Conservation (phyloP, 2,329 filamentous ascomycete species). For the Aspergillus clavatus region DNA sequence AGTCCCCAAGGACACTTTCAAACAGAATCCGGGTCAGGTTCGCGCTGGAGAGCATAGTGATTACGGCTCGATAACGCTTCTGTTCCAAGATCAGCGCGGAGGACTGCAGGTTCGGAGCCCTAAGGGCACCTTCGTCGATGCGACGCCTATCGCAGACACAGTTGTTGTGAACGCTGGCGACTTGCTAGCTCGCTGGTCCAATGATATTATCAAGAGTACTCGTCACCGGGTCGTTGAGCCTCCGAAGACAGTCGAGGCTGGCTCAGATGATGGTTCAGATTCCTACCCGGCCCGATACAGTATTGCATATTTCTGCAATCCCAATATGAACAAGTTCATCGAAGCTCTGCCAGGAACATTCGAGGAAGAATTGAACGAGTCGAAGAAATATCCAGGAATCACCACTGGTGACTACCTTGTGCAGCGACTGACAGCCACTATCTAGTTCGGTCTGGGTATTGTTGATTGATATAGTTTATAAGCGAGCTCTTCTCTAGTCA, state of each 20-base stretch:
- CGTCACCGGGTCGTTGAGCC: slow-evolving; percentile 88
- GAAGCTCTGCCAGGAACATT: slow-evolving; percentile 79
- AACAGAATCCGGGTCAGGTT: slow-evolving; percentile 63
- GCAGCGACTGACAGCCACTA: slow-evolving; percentile 73
- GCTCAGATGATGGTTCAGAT: slow-evolving; percentile 31
- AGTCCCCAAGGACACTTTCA: slow-evolving; percentile 62
- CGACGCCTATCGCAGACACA: slow-evolving; percentile 72
- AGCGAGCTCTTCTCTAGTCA: no score
- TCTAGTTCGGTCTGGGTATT: slow-evolving; percentile 13
- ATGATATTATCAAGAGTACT: slow-evolving; percentile 86
- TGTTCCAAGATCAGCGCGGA: slow-evolving; percentile 54
- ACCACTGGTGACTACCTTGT: slow-evolving; percentile 78
- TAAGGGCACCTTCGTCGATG: slow-evolving; percentile 73
- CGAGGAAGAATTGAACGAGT: slow-evolving; percentile 48
- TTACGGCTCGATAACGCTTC: slow-evolving; percentile 51
- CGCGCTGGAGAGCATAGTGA: slow-evolving; percentile 74
- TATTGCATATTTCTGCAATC: slow-evolving; percentile 90
- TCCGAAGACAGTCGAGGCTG: slow-evolving; percentile 49
- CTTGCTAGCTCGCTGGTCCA: slow-evolving; percentile 79
- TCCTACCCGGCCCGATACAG: slow-evolving; percentile 74
- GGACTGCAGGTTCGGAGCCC: slow-evolving; percentile 63
- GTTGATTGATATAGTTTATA: slow-evolving; percentile 1
- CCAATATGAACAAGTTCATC: slow-evolving; percentile 70
- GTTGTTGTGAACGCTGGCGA: slow-evolving; percentile 90
- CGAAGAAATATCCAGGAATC: slow-evolving; percentile 75